A percentile compares a stretch with the other conserved stretches of the same genome.
These are phyloP conservation scores for Middelhovenomyces tepae DNA, from an alignment of 805 yeast species.

Conservation along the genomic window DNA sequence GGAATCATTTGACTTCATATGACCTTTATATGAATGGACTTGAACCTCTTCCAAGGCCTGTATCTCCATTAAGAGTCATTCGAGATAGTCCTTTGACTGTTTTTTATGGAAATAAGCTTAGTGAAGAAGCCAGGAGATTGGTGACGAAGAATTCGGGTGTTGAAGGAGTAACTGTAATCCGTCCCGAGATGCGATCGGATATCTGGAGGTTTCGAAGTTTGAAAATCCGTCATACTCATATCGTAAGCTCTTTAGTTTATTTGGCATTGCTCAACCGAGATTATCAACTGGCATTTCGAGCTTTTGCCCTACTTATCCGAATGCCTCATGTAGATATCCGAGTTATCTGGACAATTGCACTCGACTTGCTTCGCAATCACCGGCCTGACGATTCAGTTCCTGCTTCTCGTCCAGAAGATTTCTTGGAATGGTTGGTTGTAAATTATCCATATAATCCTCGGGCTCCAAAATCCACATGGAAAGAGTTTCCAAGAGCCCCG, in stretches of 20 bases:
- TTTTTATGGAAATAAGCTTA: too few species aligned
- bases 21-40: constrained; percentile 11
- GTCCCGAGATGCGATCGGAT: too few species aligned
- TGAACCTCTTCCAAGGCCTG: constrained; percentile 14
- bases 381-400: background rate
- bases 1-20: too few species aligned
- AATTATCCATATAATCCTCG: constrained; percentile 11
- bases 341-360: constrained; percentile 16
- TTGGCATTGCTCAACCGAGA: constrained; percentile 10
- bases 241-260: constrained; percentile 12
- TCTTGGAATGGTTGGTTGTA: constrained; percentile 19
- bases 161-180: too few species aligned
- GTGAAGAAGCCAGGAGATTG: constrained; percentile 3
- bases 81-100: constrained; percentile 10
- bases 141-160: too few species aligned
- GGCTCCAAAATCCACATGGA: constrained; percentile 1
- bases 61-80: constrained; percentile 8
- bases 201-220: constrained; percentile 5
- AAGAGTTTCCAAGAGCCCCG: constrained; percentile 9
- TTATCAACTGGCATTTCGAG: constrained; percentile 12
- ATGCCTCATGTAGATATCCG: constrained; percentile 11
- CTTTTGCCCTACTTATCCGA: constrained; percentile 14
- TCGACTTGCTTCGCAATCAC: constrained; percentile 16
- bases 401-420: constrained; percentile 10
- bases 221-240: constrained; percentile 9